Conservation (phyloP, 257 asterid species). For the Leptodermis oblonga region DNA sequence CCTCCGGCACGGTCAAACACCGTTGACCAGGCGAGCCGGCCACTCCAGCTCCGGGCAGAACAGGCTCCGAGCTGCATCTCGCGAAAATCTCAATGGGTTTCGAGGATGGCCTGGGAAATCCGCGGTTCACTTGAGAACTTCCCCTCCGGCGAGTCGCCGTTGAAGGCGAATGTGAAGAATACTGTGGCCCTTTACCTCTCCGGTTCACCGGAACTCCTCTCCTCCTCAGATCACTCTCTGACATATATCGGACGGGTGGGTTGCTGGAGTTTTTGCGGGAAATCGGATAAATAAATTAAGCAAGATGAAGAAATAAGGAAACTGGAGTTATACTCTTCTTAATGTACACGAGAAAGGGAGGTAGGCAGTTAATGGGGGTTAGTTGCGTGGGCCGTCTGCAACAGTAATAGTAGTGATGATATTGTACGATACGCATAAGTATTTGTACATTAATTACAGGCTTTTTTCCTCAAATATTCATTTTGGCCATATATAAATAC, state of each 20-base stretch:
- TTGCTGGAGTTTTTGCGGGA: neutral
- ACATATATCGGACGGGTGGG: slow-evolving; percentile 25
- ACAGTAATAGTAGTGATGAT: neutral
- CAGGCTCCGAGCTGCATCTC: slow-evolving; percentile 52
- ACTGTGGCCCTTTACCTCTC: slow-evolving; percentile 27
- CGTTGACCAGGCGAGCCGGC: slow-evolving; percentile 16
- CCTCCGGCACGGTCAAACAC: slow-evolving; percentile 15
- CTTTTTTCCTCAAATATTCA: too few relatives aligned
- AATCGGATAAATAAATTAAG: neutral
- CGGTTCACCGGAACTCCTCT: slow-evolving; percentile 40
- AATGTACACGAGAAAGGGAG: too few relatives aligned
- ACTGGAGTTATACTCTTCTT: neutral
- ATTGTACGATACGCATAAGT: neutral
- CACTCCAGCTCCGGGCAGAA: slow-evolving; percentile 7
- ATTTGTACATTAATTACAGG: neutral
- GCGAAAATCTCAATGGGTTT: slow-evolving; percentile 16
- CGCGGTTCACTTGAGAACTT: slow-evolving; percentile 12
- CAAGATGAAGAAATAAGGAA: neutral
- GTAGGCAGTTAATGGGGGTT: too few relatives aligned
- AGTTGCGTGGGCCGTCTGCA: slow-evolving; percentile 1
- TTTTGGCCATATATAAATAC: too few relatives aligned
- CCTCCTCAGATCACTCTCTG: slow-evolving; percentile 26
- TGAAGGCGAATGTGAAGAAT: slow-evolving; percentile 18
- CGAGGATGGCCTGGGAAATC: slow-evolving; percentile 16
- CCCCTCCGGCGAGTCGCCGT: slow-evolving; percentile 16